Conservation (phyloP, 2,329 filamentous ascomycete species). For the Orbilia oligospora region DNA sequence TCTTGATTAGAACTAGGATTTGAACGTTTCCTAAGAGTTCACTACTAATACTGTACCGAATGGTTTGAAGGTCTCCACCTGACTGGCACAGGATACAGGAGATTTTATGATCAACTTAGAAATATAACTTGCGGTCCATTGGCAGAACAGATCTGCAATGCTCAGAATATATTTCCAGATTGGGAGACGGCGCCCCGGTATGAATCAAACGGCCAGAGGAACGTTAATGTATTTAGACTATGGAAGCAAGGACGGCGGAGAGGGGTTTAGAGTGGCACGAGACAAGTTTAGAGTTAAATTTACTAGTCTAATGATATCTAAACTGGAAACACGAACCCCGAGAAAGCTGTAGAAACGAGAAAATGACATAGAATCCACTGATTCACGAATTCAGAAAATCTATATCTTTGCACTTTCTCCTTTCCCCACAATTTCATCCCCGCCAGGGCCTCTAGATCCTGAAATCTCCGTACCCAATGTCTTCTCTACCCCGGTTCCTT, state of each 20-base stretch:
- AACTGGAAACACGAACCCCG: not conserved
- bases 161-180: slow-evolving; percentile 15
- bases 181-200: not conserved
- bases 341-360: not conserved
- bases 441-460: slow-evolving; percentile 31
- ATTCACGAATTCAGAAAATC: not conserved
- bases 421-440: slow-evolving; percentile 15
- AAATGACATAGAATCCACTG: not conserved
- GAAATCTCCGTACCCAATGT: slow-evolving; percentile 37
- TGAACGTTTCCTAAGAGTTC: not conserved
- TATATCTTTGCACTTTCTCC: slow-evolving; percentile 57
- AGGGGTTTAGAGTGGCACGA: not conserved
- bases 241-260: not conserved
- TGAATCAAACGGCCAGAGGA: not conserved
- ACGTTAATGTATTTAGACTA: not conserved
- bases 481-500: slow-evolving; percentile 56
- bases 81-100: slow-evolving; percentile 14
- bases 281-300: too few relatives aligned
- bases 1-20: not conserved
- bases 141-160: slow-evolving; percentile 8
- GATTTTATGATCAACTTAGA: slow-evolving; percentile 8
- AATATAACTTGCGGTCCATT: slow-evolving; percentile 17
- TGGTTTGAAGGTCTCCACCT: slow-evolving; percentile 11
- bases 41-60: not conserved
- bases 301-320: not conserved